Base-by-base conservation (phyloP, 2,329 filamentous ascomycete species). In the Aspergillus sp. region DNA sequence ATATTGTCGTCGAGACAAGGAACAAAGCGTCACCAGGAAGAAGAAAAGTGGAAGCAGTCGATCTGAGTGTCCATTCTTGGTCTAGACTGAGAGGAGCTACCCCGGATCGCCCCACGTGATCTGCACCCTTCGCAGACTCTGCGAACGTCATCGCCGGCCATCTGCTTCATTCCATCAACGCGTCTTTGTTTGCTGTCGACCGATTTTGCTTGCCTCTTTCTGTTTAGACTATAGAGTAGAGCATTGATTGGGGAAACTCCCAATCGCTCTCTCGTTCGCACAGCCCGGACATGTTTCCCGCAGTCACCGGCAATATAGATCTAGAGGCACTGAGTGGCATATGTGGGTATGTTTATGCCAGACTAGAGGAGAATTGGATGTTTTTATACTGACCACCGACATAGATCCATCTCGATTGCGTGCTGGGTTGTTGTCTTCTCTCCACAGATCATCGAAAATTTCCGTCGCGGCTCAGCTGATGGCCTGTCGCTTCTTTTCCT, bases 371-470 rank as follows among this genome's bases (percentile, higher is more conserved):
- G 39, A 30, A 36, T 17, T 6, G 44, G 10, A 11, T 15, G 17
- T 39, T 32, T 44, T 52, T 8, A 57, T 49, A 55, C 57, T 64
- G 21, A 64, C 54, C 10, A 23, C 30, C 8, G 23, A 44, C 38
- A 30, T 69, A 91, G 93, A 38, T 96, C 93, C 8, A 93, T 99
- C 68, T 96, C 92, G 49, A 97, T 99, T 73, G 93, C 93, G 54
- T 97, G 93, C 75, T 97, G 95, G 95, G 90, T 98, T 59, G 91
- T 98, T 38, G 95, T 99, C 60, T 99, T 97, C 80, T 95, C 92
- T 0, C 95, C 95, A 2, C 95, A 99, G 70, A 97, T 99, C 69
- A 89, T 96, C 68, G 92, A 96, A 72, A 97, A 97, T 74, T 97
- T 96, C 79, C 88, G 88, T 64, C 86, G 92, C 58, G 82, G 86